Conservation (phyloP, 1,284 basidiomycete genomes). For the Polyporus tsugae region DNA sequence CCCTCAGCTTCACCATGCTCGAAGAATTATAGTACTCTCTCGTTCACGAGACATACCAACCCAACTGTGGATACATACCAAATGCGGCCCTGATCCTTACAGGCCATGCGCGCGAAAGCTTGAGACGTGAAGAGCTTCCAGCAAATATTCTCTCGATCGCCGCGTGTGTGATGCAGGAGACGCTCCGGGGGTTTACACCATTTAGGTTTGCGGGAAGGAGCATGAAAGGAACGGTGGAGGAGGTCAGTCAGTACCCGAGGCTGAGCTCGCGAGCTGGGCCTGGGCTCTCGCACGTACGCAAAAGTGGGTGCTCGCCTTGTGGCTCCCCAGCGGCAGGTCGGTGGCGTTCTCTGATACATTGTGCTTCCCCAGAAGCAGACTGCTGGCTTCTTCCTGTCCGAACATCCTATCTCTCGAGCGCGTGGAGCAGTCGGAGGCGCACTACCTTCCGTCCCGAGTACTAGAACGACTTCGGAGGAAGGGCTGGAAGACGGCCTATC, state of each 20-base stretch:
- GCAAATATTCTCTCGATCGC: neutral
- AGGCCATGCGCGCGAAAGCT: neutral
- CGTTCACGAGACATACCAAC: neutral
- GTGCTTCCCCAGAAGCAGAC: conserved; percentile 2
- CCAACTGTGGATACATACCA: neutral
- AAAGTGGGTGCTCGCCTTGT: conserved; percentile 1
- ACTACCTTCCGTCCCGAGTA: conserved; percentile 8
- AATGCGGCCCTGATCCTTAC: neutral
- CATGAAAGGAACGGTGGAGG: neutral
- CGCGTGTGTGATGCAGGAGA: neutral
- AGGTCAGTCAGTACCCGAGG: neutral
- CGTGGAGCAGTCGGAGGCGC: conserved; percentile 15
- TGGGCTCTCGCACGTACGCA: conserved; percentile 8
- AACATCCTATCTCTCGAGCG: conserved; percentile 22
- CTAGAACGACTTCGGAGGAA: neutral
- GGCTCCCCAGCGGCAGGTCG: conserved; percentile 6
- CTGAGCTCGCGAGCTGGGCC: conserved; percentile 12
- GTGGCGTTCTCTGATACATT: conserved; percentile 12
- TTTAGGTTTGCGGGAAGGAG: neutral
- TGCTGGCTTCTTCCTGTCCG: conserved; percentile 18
- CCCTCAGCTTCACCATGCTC: neutral
- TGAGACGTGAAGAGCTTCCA: neutral
- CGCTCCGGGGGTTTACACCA: neutral
- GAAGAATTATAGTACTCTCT: neutral
- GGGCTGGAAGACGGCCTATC: neutral